phyloP scores from a whole-genome alignment of 2,329 filamentous ascomycete species.

The Pyrenochaeta sp. region DNA sequence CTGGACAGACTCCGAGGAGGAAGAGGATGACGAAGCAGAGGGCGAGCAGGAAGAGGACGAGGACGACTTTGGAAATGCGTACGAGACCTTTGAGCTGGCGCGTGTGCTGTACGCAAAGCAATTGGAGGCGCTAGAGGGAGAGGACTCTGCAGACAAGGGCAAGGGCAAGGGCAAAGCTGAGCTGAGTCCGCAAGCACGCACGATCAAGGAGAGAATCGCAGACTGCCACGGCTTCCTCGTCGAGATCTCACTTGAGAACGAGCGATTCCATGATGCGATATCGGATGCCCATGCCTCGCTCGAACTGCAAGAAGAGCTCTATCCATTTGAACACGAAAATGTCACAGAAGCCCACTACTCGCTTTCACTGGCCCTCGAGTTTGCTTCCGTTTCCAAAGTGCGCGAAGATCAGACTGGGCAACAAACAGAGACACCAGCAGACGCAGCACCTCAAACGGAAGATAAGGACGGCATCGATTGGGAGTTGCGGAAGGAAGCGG shows the following conservation, averaged over 20 bases:
- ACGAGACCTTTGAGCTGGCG: conserved; percentile 70
- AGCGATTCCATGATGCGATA: conserved; percentile 89
- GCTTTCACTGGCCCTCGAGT: conserved; percentile 92
- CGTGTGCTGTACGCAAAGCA: conserved; percentile 67
- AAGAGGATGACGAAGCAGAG: conserved; percentile 64
- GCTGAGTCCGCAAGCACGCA: conserved; percentile 41
- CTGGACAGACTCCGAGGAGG: conserved; percentile 79
- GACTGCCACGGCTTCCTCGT: conserved; percentile 94
- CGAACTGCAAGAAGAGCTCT: conserved; percentile 79
- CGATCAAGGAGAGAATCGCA: conserved; percentile 79
- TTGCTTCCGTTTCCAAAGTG: conserved; percentile 78
- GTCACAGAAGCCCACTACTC: conserved; percentile 97
- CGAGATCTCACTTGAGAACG: conserved; percentile 97
- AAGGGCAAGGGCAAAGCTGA: conserved; percentile 58
- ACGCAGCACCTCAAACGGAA: conserved; percentile 40
- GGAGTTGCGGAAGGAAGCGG: conserved; percentile 74
- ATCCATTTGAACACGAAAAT: conserved; percentile 80
- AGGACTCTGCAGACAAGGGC: conserved; percentile 51
- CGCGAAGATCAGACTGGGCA: conserved; percentile 59
- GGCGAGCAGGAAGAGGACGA: conserved; percentile 61
- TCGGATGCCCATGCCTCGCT: conserved; percentile 81
- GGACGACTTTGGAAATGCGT: conserved; percentile 70
- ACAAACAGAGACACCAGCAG: conserved; percentile 45
- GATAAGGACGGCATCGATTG: conserved; percentile 69
- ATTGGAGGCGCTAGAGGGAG: conserved; percentile 54